Evolutionary conservation across 345 rosid species (phyloP), one percentile per base, ranked within the genome.

Genomic region (Streptanthus diversifolius): DNA sequence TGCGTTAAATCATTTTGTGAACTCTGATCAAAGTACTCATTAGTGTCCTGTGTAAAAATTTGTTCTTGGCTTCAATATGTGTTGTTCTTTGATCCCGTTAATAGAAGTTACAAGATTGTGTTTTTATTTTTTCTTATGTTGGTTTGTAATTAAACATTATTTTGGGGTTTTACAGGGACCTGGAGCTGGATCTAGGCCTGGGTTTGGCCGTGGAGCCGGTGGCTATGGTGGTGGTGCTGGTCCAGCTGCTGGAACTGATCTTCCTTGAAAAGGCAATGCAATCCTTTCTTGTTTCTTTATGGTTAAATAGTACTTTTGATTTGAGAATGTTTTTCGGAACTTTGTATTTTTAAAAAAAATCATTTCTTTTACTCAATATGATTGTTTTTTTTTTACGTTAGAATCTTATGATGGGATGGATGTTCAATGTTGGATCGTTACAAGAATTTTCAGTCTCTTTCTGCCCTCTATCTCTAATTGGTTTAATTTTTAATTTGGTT

Each of bases 181-280:
- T 49, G 86, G 90, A 68, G 86, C 91, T 62, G 86, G 89, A 77
- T 85, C 82, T 41, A 87, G 92, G 63, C 83, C 87, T 18, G 88
- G 82, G 7, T 89, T 87, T 29, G 95, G 95, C 17, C 93, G 93
- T 7, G 93, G 93, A 15, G 84, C 85, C 18, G 92, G 91, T 36
- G 75, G 95, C 37, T 87, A 14, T 5, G 69, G 75, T 59, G 61
- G 62, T 37, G 85, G 87, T 66, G 87, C 82, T 22, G 88, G 77
- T 61, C 75, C 87, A 0, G 72, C 72, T 58, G 78, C 85, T 47
- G 80, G 85, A 66, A 73, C 88, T 4, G 74, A 78, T 58, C 82
- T 84, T 17, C 83, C 88, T 79, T 87, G 84, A 87, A 61, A 53
- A 10, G 54, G 37, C 29, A 14, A 40, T 18, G 54, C 18, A 7